These are phyloP conservation scores for Entoloma clypeatum DNA, from an alignment of 1,284 basidiomycete genomes.

Conservation along the genomic window DNA sequence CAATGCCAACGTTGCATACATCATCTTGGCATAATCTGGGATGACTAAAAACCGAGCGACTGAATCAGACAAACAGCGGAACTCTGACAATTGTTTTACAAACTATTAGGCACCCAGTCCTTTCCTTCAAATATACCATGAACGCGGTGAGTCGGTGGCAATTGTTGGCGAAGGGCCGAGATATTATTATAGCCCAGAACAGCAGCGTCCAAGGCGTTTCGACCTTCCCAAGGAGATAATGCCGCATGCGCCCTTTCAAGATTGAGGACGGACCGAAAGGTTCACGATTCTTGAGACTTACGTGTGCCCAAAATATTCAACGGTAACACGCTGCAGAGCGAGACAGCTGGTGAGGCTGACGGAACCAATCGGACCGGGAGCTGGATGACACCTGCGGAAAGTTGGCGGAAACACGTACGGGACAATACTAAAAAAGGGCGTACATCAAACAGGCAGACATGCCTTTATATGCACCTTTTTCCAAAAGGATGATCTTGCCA, in stretches of 20 bases:
- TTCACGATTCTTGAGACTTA: constrained; percentile 29
- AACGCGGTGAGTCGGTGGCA: constrained; percentile 56
- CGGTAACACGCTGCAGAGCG: constrained; percentile 45
- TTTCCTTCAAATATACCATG: constrained; percentile 64
- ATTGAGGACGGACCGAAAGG: neutral
- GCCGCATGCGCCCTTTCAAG: constrained; percentile 59
- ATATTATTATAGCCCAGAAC: constrained; percentile 70
- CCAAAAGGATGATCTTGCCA: constrained; percentile 63
- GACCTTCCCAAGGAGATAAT: constrained; percentile 70
- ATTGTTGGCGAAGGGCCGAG: constrained; percentile 69
- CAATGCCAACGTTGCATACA: constrained; percentile 29
- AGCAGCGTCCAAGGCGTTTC: constrained; percentile 75
- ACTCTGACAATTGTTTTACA: constrained; percentile 13
- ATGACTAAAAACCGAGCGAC: constrained; percentile 49
- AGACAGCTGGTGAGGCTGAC: constrained; percentile 51
- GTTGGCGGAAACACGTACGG: constrained; percentile 1
- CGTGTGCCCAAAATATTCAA: constrained; percentile 60
- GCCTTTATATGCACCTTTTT: constrained; percentile 59
- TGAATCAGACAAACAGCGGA: constrained; percentile 4
- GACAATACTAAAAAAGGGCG: constrained; percentile 7
- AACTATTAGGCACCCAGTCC: constrained; percentile 61
- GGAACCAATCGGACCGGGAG: constrained; percentile 53
- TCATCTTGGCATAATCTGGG: constrained; percentile 70
- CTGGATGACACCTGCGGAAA: constrained; percentile 54
- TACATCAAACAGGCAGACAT: constrained; percentile 70